phyloP scores from a whole-genome alignment of 495 filamentous ascomycete species.

The Daldinia bambusicola region DNA sequence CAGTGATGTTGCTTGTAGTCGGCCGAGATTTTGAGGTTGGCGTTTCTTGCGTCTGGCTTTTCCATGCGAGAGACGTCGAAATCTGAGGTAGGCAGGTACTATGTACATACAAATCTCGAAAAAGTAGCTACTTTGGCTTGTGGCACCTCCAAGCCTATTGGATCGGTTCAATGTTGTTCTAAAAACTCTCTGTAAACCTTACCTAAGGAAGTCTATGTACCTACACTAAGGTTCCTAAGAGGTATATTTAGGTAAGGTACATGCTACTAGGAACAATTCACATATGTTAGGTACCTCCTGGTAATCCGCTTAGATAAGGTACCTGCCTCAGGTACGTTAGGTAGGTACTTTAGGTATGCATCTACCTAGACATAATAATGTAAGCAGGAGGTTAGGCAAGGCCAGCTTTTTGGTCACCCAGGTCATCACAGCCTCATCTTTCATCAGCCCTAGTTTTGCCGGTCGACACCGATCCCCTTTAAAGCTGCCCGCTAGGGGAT shows the following conservation, averaged over 20 bases:
- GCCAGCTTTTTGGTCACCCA: neutral
- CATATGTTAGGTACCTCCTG: too few relatives aligned
- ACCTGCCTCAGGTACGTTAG: neutral
- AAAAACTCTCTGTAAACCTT: neutral
- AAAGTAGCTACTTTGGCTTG: constrained; percentile 9
- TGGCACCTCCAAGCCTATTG: constrained; percentile 6
- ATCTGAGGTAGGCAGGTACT: constrained; percentile 36
- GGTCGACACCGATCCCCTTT: constrained; percentile 1
- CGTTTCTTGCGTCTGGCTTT: constrained; percentile 32
- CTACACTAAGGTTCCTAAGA: too few relatives aligned
- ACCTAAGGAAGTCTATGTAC: constrained; percentile 6
- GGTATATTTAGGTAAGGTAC: neutral
- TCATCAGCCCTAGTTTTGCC: constrained; percentile 44
- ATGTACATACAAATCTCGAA: constrained; percentile 18
- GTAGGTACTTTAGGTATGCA: too few relatives aligned
- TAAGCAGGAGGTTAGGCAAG: neutral
- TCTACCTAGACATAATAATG: too few relatives aligned
- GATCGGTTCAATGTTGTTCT: constrained; percentile 13
- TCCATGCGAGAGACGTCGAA: constrained; percentile 27
- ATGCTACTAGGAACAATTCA: too few relatives aligned
- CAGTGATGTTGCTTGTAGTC: constrained; percentile 13
- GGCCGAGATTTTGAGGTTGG: constrained; percentile 29
- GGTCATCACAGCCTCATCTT: constrained; percentile 3
- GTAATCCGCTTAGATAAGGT: too few relatives aligned
- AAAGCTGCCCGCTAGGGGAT: constrained; percentile 5